Percentiles rank a stretch among this genome's conserved stretches.
Evolutionary conservation across 345 rosid species (phyloP).

Genomic region (Brassica incana): DNA sequence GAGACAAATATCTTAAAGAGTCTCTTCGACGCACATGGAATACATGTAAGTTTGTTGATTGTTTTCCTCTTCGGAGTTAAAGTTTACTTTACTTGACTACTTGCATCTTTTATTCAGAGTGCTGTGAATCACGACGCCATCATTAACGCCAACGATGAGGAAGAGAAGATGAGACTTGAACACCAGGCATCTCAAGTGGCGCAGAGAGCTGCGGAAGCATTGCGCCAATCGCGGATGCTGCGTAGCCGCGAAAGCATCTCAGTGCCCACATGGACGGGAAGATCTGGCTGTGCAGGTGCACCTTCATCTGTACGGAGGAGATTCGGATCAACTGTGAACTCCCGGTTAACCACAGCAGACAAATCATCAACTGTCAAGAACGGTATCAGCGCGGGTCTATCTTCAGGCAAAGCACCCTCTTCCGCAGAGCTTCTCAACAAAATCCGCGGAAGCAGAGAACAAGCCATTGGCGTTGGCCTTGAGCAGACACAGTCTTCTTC

Average conservation of each 20-base stretch:
- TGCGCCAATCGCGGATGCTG: conserved; percentile 80
- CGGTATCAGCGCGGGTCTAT: conserved; percentile 68
- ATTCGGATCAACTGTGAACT: conserved; percentile 68
- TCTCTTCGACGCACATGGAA: conserved; percentile 82
- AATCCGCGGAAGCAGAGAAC: conserved; percentile 66
- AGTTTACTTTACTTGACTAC: background rate
- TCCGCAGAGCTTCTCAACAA: conserved; percentile 76
- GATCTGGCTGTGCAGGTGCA: conserved; percentile 89
- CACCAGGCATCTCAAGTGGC: conserved; percentile 93
- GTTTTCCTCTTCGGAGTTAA: background rate
- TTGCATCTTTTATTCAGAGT: conserved; percentile 51
- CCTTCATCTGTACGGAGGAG: conserved; percentile 68
- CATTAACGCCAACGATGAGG: conserved; percentile 66
- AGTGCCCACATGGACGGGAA: conserved; percentile 96
- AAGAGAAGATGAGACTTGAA: conserved; percentile 82
- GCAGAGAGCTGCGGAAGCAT: conserved; percentile 90
- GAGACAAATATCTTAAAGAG: conserved; percentile 78
- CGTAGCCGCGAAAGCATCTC: conserved; percentile 78
- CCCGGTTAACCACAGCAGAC: conserved; percentile 46
- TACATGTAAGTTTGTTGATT: conserved; percentile 63
- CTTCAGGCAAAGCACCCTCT: conserved; percentile 82
- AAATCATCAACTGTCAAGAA: conserved; percentile 48
- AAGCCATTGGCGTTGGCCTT: conserved; percentile 66
- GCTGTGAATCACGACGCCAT: conserved; percentile 88
- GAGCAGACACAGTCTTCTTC: conserved; percentile 40